These are phyloP conservation scores for Podospora didyma DNA, from an alignment of 495 filamentous ascomycete species.

Conservation along the genomic window DNA sequence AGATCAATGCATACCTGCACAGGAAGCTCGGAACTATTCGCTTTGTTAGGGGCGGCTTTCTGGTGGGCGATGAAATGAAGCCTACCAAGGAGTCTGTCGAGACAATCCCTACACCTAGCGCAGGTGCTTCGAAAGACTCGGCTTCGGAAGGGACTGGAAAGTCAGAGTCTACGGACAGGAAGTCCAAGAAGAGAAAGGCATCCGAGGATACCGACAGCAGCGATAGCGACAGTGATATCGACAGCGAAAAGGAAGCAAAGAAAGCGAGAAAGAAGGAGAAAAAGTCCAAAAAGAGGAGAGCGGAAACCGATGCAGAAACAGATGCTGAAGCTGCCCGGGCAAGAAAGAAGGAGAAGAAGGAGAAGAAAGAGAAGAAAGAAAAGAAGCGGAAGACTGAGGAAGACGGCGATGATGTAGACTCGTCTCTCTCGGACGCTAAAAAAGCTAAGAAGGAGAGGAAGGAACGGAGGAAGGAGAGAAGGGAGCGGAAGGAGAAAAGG, in stretches of 20 bases:
- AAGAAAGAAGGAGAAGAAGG: constrained; percentile 41
- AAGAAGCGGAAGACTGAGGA: constrained; percentile 30
- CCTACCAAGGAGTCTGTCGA: constrained; percentile 11
- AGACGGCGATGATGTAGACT: constrained; percentile 22
- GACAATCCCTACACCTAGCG: background rate
- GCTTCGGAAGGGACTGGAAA: constrained; percentile 13
- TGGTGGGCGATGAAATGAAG: constrained; percentile 58
- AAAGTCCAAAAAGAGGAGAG: constrained; percentile 40
- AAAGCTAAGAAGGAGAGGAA: constrained; percentile 32
- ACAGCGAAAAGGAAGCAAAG: constrained; percentile 26
- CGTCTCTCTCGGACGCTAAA: constrained; percentile 17
- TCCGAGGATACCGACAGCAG: constrained; percentile 17
- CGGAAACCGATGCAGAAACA: constrained; percentile 24
- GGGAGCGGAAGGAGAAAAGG: constrained; percentile 48
- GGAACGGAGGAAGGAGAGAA: constrained; percentile 30
- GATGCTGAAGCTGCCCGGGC: constrained; percentile 17
- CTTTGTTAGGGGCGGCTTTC: constrained; percentile 76
- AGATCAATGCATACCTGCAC: constrained; percentile 62
- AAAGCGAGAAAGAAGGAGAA: constrained; percentile 30
- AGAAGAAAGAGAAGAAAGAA: constrained; percentile 37
- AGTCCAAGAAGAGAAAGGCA: constrained; percentile 42
- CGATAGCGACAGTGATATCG: constrained; percentile 8
- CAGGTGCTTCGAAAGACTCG: background rate
- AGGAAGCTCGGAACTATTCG: constrained; percentile 67
- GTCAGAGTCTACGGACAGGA: constrained; percentile 29